Evolutionary conservation across 2,329 filamentous ascomycete genomes (phyloP), one percentile per base, ranked within the genome.

Genomic region (Monosporascus sp.): DNA sequence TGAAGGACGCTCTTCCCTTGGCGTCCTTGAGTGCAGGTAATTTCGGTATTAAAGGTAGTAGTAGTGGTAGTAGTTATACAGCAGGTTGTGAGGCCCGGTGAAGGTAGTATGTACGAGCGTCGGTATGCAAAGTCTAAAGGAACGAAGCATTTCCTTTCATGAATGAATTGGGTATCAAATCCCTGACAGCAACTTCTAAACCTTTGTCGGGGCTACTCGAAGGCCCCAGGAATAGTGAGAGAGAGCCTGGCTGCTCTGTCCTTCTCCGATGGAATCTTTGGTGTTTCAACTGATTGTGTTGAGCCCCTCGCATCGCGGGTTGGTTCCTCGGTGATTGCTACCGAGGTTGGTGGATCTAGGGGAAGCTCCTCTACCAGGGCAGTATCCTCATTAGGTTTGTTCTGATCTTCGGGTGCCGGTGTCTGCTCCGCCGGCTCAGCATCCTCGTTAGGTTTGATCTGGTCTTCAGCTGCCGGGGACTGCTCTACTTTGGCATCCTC

Each of bases 171-270:
- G 19, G 22, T 43, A 43, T 20, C 22, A 5, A 8, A 40, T 43
- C 19, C n/a, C 55, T 37, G 34, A 56, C 46, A 17, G 61, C 27
- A 14, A 14, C 9, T 31, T 31, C 27, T 31, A 31, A 31, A 14
- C 9, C 31, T 34, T 14, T 4, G 11, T 34, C 31, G 31, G 31
- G 31, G 54, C 19, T 54, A 52, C n/a, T 52, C 56, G 48, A 62
- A 66, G 20, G 64, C 55, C 14, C 64, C 61, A 26, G 69, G 71
- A 52, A 74, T 73, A 16, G 70, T 66, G 34, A 73, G 68, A 17
- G 71, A 72, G 45, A 73, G 61, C 49, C 66, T 62, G 53, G 71
- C 61, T 26, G 53, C 55, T 45, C 59, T 65, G 24, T 68, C 66
- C 40, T 63, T 67, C 14, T 53, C 62, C 5, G 50, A 52, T 36